Conservation (phyloP, 2,329 filamentous ascomycete genomes). For the Uncinocarpus reesii region DNA sequence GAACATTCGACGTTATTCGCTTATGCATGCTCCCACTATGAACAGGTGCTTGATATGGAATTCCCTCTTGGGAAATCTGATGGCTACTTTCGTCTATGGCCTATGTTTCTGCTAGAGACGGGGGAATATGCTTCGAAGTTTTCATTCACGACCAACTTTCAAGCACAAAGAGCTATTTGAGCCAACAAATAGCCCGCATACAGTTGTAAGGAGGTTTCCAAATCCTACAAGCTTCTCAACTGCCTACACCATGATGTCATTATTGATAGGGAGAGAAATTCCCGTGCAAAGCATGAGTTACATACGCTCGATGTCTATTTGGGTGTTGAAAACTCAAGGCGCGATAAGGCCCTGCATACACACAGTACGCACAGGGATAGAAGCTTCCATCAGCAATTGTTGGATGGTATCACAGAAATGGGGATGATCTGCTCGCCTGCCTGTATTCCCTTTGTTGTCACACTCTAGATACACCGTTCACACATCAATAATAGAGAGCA, state of each 20-base stretch:
- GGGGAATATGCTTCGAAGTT: neutral
- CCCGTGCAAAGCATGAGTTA: too few species aligned
- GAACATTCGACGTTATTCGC: too few species aligned
- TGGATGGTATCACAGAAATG: slow-evolving; percentile 3
- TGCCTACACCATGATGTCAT: neutral
- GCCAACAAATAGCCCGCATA: neutral
- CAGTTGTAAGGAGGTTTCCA: neutral
- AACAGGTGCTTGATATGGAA: too few species aligned
- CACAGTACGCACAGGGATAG: too few species aligned
- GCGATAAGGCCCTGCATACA: too few species aligned
- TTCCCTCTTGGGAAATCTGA: too few species aligned
- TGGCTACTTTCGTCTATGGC: too few species aligned
- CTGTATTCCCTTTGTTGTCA: slow-evolving; percentile 2
- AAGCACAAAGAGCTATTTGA: neutral
- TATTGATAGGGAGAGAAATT: neutral
- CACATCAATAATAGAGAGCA: neutral
- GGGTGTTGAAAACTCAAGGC: too few species aligned
- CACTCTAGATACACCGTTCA: neutral
- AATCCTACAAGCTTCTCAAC: neutral
- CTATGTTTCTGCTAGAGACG: neutral
- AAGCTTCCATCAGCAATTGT: too few species aligned
- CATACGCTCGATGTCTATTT: too few species aligned
- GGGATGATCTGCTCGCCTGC: slow-evolving; percentile 1
- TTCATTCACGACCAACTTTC: neutral
- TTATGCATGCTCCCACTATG: too few species aligned